Evolutionary conservation across 2,329 filamentous ascomycete genomes (phyloP), one percentile per base, ranked within the genome.

Genomic region (Fusarium stilboides): DNA sequence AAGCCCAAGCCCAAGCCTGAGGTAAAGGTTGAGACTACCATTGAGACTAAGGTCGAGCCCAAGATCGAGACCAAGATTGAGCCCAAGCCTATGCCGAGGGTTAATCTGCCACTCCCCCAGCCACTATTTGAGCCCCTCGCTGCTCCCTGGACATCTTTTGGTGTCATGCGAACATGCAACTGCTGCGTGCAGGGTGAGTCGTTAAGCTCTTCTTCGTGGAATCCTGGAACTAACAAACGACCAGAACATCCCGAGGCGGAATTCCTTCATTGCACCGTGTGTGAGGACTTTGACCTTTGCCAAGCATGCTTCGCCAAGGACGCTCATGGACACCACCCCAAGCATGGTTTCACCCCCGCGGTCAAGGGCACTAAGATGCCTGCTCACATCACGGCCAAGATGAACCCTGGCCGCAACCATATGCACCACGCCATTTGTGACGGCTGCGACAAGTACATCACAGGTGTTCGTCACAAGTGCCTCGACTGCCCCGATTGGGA

Each of bases 401-500:
- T 97, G 77, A 85, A 85, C 36, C 88, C 95, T 36, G 95, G 96
- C 70, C 92, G 95, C 65, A 93, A 93, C 78, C 87, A 90, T 74
- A 85, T 87, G 64, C 96, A 99, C 82, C 90, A 92, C 62, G 96
- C 97, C 65, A 90, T 98, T 69, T 99, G 96, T 77, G 96, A 99
- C 83, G 93, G 93, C 40, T 99, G 97, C 79, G 93, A 98, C 74
- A 91, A 90, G 86, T 90, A 89, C 79, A 96, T 99, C 75, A 86
- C 87, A 73, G 97, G 96, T 73, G 87, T 97, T 59, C 95, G 96
- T 73, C 92, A 98, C 88, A 99, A 99, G 86, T 99, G 96, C 80
- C 86, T 98, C 69, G 91, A 94, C 78, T 99, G 96, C 84, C 96
- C 97, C 43, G 96, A 99, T 80, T 99, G 94, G 92, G 96, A 99